Percentiles rank a stretch among this genome's conserved stretches.
phyloP scores from a whole-genome alignment of 305 asterid genomes.

The Rubia peregrina region DNA sequence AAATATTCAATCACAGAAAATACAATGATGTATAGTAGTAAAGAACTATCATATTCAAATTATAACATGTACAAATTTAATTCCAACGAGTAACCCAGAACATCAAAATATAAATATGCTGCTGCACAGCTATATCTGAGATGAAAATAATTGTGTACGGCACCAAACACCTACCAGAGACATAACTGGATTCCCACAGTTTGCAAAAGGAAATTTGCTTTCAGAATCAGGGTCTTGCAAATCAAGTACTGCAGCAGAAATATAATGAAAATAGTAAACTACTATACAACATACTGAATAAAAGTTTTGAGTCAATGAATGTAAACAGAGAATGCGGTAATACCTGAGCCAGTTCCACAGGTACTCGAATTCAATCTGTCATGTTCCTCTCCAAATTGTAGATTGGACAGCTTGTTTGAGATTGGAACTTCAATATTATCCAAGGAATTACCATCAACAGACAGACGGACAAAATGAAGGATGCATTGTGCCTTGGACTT shows the following conservation, averaged over 20 bases:
- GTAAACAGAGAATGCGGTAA: conserved; percentile 14
- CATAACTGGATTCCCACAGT: conserved; percentile 87
- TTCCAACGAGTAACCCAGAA: neutral
- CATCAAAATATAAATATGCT: neutral
- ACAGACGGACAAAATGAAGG: conserved; percentile 86
- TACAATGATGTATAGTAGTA: neutral
- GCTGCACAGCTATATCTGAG: neutral
- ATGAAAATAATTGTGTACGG: neutral
- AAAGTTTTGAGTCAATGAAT: neutral
- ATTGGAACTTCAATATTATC: conserved; percentile 66
- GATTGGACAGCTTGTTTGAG: conserved; percentile 44
- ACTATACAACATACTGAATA: conserved; percentile 9
- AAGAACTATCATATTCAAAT: neutral
- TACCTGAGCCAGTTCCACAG: conserved; percentile 51
- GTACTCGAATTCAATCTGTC: conserved; percentile 40
- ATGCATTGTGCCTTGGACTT: conserved; percentile 97
- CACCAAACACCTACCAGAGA: conserved; percentile 43
- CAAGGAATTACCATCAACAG: conserved; percentile 56
- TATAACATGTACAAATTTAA: neutral
- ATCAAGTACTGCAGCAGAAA: conserved; percentile 44
- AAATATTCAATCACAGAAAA: neutral
- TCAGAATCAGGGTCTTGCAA: conserved; percentile 42
- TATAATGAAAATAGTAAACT: conserved; percentile 18
- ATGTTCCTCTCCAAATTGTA: conserved; percentile 32
- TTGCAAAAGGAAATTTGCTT: conserved; percentile 58